Conservation (phyloP, 768 basidiomycete genomes). For the Psilocybe cyanescens region DNA sequence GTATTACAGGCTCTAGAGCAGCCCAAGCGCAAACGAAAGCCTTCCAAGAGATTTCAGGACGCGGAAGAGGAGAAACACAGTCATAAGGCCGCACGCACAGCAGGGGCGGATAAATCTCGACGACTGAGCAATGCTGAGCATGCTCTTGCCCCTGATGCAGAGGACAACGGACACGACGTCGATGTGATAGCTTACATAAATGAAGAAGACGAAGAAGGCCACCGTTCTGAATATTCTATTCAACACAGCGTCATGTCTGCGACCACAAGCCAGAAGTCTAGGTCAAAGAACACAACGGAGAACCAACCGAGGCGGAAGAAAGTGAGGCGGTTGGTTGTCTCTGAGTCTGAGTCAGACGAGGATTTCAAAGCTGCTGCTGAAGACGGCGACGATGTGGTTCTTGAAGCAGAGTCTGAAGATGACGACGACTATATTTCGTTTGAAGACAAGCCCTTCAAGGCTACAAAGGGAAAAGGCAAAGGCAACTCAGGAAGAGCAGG, state of each 20-base stretch:
- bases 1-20: slow-evolving; percentile 6
- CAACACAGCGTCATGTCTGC: neutral
- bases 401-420: slow-evolving; percentile 24
- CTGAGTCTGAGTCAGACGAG: slow-evolving; percentile 21
- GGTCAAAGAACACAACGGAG: slow-evolving; percentile 10
- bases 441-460: slow-evolving; percentile 28
- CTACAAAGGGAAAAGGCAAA: slow-evolving; percentile 35
- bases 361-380: slow-evolving; percentile 20
- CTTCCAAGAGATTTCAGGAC: slow-evolving; percentile 22
- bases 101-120: slow-evolving; percentile 10
- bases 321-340: slow-evolving; percentile 23
- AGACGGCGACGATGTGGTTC: slow-evolving; percentile 22
- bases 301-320: slow-evolving; percentile 23
- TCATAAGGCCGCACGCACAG: slow-evolving; percentile 6
- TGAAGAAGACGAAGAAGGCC: slow-evolving; percentile 31
- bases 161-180: slow-evolving; percentile 9
- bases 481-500: slow-evolving; percentile 9
- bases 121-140: slow-evolving; percentile 5
- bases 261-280: slow-evolving; percentile 10
- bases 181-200: slow-evolving; percentile 27
- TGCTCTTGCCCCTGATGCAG: neutral
- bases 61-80: slow-evolving; percentile 19
- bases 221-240: slow-evolving; percentile 11
- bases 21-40: slow-evolving; percentile 22
- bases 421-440: slow-evolving; percentile 27